A percentile compares a stretch with the other conserved stretches of the same genome.
phyloP scores from a whole-genome alignment of 345 rosid species.

The Populus alba region DNA sequence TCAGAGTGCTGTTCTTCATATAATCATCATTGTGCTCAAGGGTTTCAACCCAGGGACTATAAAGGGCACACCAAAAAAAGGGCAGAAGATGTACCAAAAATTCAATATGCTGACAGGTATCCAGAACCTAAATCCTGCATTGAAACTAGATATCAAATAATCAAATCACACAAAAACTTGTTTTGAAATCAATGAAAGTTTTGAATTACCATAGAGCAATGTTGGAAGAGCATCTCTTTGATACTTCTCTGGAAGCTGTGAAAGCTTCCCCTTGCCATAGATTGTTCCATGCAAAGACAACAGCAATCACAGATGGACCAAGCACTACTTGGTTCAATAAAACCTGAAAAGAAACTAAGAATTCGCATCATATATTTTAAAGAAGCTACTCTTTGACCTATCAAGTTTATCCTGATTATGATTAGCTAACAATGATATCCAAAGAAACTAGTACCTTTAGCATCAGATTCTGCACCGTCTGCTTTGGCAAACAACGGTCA shows the following conservation, averaged over 20 bases:
- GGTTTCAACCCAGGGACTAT: not conserved
- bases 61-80: not conserved
- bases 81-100: conserved; percentile 57
- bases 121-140: conserved; percentile 95
- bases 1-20: not conserved
- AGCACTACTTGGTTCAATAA: conserved; percentile 80
- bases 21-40: not conserved
- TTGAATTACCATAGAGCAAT: conserved; percentile 58
- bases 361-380: not conserved
- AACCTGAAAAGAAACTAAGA: conserved; percentile 46
- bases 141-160: conserved; percentile 10
- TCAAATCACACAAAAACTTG: not conserved
- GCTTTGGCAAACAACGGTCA: conserved; percentile 70
- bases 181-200: conserved; percentile 14
- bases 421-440: not conserved
- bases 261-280: conserved; percentile 74
- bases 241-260: conserved; percentile 74
- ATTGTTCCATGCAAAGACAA: conserved; percentile 90
- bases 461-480: conserved; percentile 53
- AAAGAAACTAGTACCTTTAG: conserved; percentile 54
- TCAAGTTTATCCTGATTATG: not conserved
- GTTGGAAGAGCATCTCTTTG: conserved; percentile 77
- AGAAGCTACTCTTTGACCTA: conserved; percentile 3
- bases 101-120: conserved; percentile 83
- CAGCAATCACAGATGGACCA: conserved; percentile 86